These are phyloP conservation scores for Coemansia reversa DNA, from an alignment of 192 early-diverging fungal species.

Conservation along the genomic window DNA sequence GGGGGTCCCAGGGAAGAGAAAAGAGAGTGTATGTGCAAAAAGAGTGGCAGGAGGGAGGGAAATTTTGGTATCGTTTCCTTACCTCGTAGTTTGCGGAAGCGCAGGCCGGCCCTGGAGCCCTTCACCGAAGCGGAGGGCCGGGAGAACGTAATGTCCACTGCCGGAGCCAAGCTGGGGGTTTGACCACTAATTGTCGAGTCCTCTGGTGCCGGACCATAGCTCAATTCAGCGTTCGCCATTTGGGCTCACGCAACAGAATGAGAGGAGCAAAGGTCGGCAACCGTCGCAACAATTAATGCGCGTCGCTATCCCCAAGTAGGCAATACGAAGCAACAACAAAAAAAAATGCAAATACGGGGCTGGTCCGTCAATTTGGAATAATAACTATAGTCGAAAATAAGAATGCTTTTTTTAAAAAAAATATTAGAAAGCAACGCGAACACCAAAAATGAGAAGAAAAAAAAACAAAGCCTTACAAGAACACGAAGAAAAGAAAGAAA, in stretches of 20 bases:
- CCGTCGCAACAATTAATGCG: constrained; percentile 1
- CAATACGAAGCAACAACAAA: neutral
- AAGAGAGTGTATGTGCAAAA: too few relatives aligned
- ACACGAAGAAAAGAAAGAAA: too few relatives aligned
- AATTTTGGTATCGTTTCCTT: constrained; percentile 7
- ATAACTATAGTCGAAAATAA: too few relatives aligned
- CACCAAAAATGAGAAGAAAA: too few relatives aligned
- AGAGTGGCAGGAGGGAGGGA: neutral
- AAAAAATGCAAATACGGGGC: neutral
- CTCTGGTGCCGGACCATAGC: constrained; percentile 23
- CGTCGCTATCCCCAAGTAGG: neutral
- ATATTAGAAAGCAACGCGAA: too few relatives aligned
- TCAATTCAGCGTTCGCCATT: constrained; percentile 35
- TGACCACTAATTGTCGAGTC: constrained; percentile 30
- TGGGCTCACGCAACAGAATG: neutral
- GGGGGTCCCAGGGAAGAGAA: neutral
- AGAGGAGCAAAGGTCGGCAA: neutral
- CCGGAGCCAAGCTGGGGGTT: constrained; percentile 46
- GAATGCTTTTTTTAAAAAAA: too few relatives aligned
- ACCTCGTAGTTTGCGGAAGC: constrained; percentile 50
- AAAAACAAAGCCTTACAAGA: too few relatives aligned
- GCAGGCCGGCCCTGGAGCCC: constrained; percentile 29
- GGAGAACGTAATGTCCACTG: constrained; percentile 54
- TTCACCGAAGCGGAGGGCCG: constrained; percentile 43
- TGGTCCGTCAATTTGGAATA: too few relatives aligned